phyloP scores from a whole-genome alignment of 176 grass and related monocot genomes.

The Secale cereale region DNA sequence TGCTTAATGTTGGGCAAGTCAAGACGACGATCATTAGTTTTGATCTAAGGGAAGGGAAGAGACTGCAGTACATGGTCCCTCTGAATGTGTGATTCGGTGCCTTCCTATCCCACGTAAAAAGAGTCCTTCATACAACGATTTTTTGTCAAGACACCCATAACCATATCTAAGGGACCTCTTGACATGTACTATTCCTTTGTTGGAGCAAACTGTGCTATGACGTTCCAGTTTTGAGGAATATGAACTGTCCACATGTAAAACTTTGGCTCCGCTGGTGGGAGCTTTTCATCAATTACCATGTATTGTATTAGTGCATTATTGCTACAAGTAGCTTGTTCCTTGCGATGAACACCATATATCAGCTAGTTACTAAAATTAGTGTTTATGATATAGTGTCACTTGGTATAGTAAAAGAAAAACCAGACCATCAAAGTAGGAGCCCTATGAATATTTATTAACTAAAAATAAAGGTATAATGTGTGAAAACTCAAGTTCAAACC shows the following conservation, averaged over 20 bases:
- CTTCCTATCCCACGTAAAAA: slow-evolving; percentile 45
- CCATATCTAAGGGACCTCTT: too few species aligned
- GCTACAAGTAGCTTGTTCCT: too few species aligned
- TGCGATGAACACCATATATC: too few species aligned
- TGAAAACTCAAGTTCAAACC: too few species aligned
- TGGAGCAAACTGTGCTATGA: slow-evolving; percentile 51
- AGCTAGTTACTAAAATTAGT: too few species aligned
- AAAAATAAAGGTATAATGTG: neutral
- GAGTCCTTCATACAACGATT: neutral
- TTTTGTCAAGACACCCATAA: too few species aligned
- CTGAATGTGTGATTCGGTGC: slow-evolving; percentile 75
- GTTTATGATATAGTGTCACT: too few species aligned
- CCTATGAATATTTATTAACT: neutral
- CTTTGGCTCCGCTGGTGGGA: too few species aligned
- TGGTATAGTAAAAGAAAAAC: too few species aligned
- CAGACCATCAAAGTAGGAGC: too few species aligned
- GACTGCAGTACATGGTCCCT: slow-evolving; percentile 57
- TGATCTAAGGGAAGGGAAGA: slow-evolving; percentile 46
- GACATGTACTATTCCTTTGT: slow-evolving; percentile 30
- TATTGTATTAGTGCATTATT: too few species aligned
- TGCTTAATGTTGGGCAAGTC: slow-evolving; percentile 45
- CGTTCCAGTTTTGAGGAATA: slow-evolving; percentile 71
- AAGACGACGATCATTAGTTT: slow-evolving; percentile 57
- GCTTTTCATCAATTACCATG: too few species aligned
- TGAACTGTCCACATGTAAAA: slow-evolving; percentile 42